Percentiles rank a stretch among this genome's conserved stretches.
Evolutionary conservation across 108 stramenopile species (phyloP).

Genomic region (Cyclostephanos tholiformis): DNA sequence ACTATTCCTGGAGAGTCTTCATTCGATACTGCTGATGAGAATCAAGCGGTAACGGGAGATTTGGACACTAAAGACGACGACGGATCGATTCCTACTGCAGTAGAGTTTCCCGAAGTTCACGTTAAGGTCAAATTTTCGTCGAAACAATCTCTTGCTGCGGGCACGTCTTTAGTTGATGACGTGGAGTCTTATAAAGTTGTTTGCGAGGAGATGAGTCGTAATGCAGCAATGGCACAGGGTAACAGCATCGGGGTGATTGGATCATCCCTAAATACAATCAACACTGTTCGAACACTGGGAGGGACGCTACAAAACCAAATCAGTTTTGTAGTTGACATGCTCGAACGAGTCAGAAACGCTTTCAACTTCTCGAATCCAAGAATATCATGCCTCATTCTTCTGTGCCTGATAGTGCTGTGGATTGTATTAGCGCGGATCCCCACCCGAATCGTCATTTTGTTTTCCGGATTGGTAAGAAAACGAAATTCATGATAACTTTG

Average conservation of each 20-base stretch:
- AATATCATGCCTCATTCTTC: conserved; percentile 44
- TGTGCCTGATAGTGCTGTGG: conserved; percentile 42
- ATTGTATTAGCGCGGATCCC: conserved; percentile 45
- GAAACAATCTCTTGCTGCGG: not conserved
- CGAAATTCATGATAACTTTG: not conserved
- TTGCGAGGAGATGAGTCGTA: conserved; percentile 63
- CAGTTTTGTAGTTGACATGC: conserved; percentile 62
- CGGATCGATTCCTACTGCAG: not conserved
- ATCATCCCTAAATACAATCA: conserved; percentile 73
- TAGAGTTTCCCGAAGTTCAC: conserved; percentile 42
- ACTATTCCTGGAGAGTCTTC: conserved; percentile 38
- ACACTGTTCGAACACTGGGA: conserved; percentile 70
- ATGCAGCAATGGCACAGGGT: conserved; percentile 47
- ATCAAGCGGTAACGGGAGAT: conserved; percentile 38
- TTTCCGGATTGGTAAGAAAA: conserved; percentile 48
- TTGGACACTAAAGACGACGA: conserved; percentile 25
- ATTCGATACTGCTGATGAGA: conserved; percentile 37
- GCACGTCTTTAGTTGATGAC: conserved; percentile 11
- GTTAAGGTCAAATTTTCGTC: conserved; percentile 46
- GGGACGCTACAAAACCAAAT: conserved; percentile 74
- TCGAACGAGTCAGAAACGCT: conserved; percentile 67
- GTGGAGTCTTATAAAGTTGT: conserved; percentile 46
- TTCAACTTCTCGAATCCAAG: conserved; percentile 79
- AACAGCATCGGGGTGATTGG: conserved; percentile 69
- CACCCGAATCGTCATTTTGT: conserved; percentile 45